Evolutionary conservation across 1,284 basidiomycete species (phyloP).

Genomic region (Malassezia furfur): DNA sequence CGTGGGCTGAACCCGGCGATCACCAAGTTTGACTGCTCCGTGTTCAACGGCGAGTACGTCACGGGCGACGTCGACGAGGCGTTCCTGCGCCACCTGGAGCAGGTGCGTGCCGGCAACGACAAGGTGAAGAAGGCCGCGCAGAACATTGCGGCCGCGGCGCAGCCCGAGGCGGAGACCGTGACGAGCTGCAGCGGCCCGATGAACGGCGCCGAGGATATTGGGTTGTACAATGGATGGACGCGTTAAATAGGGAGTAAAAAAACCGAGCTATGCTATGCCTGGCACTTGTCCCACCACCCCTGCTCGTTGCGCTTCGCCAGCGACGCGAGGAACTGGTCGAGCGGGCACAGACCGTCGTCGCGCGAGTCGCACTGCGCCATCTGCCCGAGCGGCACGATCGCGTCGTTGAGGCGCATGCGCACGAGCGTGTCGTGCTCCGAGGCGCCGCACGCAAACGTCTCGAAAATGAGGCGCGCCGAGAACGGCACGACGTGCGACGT

Average conservation of each 20-base stretch:
- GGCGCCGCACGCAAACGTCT: slow-evolving; percentile 26
- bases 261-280: neutral
- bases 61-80: slow-evolving; percentile 85
- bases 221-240: slow-evolving; percentile 15
- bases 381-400: slow-evolving; percentile 24
- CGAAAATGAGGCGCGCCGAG: slow-evolving; percentile 35
- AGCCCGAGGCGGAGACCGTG: slow-evolving; percentile 25
- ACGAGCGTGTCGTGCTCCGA: neutral
- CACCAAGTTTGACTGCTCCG: slow-evolving; percentile 82
- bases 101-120: slow-evolving; percentile 71
- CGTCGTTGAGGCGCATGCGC: slow-evolving; percentile 18
- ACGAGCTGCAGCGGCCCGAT: slow-evolving; percentile 40
- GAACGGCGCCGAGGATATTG: slow-evolving; percentile 45
- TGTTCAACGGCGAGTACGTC: slow-evolving; percentile 93
- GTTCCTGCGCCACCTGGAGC: slow-evolving; percentile 71
- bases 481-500: slow-evolving; percentile 38
- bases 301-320: slow-evolving; percentile 23
- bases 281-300: slow-evolving; percentile 24
- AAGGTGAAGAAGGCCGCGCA: slow-evolving; percentile 52
- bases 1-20: slow-evolving; percentile 74
- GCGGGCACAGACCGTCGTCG: slow-evolving; percentile 32
- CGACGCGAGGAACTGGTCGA: slow-evolving; percentile 22
- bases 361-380: slow-evolving; percentile 23
- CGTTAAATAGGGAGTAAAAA: slow-evolving; percentile 5
- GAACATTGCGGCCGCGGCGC: slow-evolving; percentile 9